A percentile compares a stretch with the other conserved stretches of the same genome.
Evolutionary conservation across 2,329 filamentous ascomycete species (phyloP).

Genomic region (Xylariaceae sp.): DNA sequence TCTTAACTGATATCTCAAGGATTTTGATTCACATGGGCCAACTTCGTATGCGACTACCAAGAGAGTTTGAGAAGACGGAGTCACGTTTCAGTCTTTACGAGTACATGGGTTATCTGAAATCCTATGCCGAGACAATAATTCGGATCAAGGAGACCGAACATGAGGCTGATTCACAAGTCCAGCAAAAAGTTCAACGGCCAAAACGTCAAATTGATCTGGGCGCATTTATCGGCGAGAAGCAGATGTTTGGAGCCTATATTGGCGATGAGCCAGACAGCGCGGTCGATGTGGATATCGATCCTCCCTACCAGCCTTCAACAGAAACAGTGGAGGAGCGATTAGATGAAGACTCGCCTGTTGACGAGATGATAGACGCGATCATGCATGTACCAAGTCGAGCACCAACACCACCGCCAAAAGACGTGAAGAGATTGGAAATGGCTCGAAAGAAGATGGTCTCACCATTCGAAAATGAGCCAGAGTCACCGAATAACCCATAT

Average conservation of each 20-base stretch:
- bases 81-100: conserved; percentile 72
- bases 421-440: conserved; percentile 38
- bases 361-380: conserved; percentile 33
- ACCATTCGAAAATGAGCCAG: conserved; percentile 31
- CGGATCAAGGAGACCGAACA: conserved; percentile 30
- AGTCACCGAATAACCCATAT: conserved; percentile 25
- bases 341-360: conserved; percentile 24
- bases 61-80: conserved; percentile 66
- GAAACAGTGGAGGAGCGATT: conserved; percentile 24
- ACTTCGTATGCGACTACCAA: conserved; percentile 40
- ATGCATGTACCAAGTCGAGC: conserved; percentile 36
- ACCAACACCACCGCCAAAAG: conserved; percentile 43
- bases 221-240: conserved; percentile 37
- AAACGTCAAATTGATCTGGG: conserved; percentile 26
- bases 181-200: not conserved
- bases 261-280: conserved; percentile 49
- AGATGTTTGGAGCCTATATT: conserved; percentile 41
- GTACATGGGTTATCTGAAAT: conserved; percentile 72
- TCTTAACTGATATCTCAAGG: conserved; percentile 41
- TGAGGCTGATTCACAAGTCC: conserved; percentile 10
- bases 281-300: conserved; percentile 45
- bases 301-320: conserved; percentile 20
- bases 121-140: conserved; percentile 55
- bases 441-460: conserved; percentile 35
- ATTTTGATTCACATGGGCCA: conserved; percentile 45